Percentiles rank a stretch among this genome's conserved stretches.
These are phyloP conservation scores for Mycena crocata DNA, from an alignment of 768 basidiomycete species.

Conservation along the genomic window DNA sequence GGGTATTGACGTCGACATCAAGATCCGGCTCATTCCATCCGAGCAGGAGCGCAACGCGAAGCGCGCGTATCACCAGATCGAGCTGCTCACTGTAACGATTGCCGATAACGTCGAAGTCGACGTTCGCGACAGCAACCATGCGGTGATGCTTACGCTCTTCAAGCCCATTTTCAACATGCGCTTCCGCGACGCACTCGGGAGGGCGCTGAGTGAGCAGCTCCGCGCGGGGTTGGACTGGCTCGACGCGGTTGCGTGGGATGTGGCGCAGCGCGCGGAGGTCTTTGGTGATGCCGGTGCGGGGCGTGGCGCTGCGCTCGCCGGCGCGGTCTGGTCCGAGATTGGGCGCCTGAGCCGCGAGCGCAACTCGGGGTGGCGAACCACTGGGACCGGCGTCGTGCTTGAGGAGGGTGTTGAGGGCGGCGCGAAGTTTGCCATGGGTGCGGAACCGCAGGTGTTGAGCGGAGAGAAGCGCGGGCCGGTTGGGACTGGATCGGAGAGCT, in stretches of 20 bases:
- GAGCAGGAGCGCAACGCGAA: constrained; percentile 55
- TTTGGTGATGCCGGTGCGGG: constrained; percentile 73
- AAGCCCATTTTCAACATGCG: constrained; percentile 68
- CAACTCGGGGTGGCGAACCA: constrained; percentile 57
- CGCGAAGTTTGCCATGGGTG: constrained; percentile 70
- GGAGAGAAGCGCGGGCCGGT: constrained; percentile 77
- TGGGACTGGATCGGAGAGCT: constrained; percentile 60
- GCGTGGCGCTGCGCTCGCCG: constrained; percentile 60
- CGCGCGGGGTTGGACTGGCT: constrained; percentile 60
- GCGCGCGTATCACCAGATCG: constrained; percentile 69
- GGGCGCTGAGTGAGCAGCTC: constrained; percentile 67
- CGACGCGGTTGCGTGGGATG: constrained; percentile 71
- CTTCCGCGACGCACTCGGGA: constrained; percentile 71
- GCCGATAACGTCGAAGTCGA: constrained; percentile 66
- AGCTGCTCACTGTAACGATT: constrained; percentile 65
- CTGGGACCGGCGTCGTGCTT: constrained; percentile 73
- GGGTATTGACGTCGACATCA: constrained; percentile 77
- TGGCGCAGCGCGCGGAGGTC: constrained; percentile 66
- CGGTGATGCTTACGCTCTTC: constrained; percentile 70
- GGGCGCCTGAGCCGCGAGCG: constrained; percentile 63
- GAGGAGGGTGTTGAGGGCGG: constrained; percentile 51
- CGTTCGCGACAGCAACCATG: constrained; percentile 73
- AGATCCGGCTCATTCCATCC: constrained; percentile 71
- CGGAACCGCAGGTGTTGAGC: constrained; percentile 77
- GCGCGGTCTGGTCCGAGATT: constrained; percentile 77